Base-by-base conservation (phyloP, 2,329 filamentous ascomycete genomes). In the Phialophora chinensis region DNA sequence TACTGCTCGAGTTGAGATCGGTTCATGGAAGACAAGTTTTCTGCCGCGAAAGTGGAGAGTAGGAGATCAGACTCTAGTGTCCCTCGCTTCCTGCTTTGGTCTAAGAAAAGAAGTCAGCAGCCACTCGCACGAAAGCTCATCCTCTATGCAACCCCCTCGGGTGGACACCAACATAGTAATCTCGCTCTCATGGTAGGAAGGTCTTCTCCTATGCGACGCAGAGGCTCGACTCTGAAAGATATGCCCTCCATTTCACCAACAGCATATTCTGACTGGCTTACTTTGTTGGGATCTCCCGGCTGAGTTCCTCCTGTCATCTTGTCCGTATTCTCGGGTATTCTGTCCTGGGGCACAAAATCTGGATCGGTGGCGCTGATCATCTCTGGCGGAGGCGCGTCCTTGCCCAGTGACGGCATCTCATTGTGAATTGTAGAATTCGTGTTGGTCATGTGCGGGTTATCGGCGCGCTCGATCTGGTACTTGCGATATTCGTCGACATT, bases 51-150 rank as follows among this genome's bases (percentile, higher is more conserved):
- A 72, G 95, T 99, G 67, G 92, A 97, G 72, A 98, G 90, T 70
- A 99, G 88, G 62, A 99, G 91, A 79, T 99, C 95, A 70, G 91
- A 93, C 79, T 99, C 95, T 76, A 98, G 89, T 72, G 91, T 98
- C 73, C 95, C 95, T 77, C 95, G 89, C 82, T 99, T 99, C 74
- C 95, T 91, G 79, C 91, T 95, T 82, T 99, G 95, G 83, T 99
- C 94, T 68, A 68, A 12, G 49, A 35, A 31, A 33, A 62, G 38
- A 35, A 60, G 69, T 73, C 56, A 71, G 55, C 58, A 56, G n/a
- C 10, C 17, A n/a, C 3, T 20, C 62, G 38, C n/a, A n/a, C 3
- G 38, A 44, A 29, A 12, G 25, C 57, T n/a, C 23, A 25, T 35
- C 23, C 8, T 6, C 29, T 10, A 35, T 25, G 20, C 33, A 35